These are phyloP conservation scores for Aspergillus avenaceus DNA, from an alignment of 495 filamentous ascomycete species.

Conservation along the genomic window DNA sequence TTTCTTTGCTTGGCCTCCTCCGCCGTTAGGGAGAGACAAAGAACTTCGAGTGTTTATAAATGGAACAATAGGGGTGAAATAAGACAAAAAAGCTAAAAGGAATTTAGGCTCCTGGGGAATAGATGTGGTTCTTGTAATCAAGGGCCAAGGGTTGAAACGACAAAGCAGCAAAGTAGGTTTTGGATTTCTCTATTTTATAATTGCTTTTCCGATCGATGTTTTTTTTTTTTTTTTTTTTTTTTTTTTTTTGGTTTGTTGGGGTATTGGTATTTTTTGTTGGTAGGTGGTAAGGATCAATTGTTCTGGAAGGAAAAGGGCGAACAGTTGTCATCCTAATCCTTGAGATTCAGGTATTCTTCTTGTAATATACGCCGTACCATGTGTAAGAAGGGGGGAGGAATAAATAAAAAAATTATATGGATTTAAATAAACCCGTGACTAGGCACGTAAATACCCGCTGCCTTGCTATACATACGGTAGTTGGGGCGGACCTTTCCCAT, in stretches of 20 bases:
- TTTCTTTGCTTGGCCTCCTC: no score
- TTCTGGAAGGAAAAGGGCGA: constrained; percentile 6
- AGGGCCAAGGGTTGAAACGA: no score
- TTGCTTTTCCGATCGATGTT: not conserved
- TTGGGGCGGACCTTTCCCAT: not conserved
- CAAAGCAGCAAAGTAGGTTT: not conserved
- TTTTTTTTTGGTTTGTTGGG: no score
- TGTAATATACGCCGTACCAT: no score
- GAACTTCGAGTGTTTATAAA: not conserved
- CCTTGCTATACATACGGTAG: not conserved
- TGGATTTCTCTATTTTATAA: not conserved
- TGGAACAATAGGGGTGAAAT: not conserved
- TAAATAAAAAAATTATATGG: no score
- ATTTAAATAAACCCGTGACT: not conserved
- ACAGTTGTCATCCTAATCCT: not conserved
- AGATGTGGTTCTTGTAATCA: no score
- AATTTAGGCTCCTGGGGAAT: no score
- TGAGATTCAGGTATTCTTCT: not conserved
- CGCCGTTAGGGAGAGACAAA: no score
- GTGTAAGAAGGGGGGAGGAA: no score
- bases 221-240: no score
- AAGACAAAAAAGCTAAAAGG: no score
- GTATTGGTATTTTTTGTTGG: no score
- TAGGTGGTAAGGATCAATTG: constrained; percentile 10
- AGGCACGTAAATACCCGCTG: not conserved